phyloP scores from a whole-genome alignment of 2,329 filamentous ascomycete genomes.

The Venturia aucupariae region DNA sequence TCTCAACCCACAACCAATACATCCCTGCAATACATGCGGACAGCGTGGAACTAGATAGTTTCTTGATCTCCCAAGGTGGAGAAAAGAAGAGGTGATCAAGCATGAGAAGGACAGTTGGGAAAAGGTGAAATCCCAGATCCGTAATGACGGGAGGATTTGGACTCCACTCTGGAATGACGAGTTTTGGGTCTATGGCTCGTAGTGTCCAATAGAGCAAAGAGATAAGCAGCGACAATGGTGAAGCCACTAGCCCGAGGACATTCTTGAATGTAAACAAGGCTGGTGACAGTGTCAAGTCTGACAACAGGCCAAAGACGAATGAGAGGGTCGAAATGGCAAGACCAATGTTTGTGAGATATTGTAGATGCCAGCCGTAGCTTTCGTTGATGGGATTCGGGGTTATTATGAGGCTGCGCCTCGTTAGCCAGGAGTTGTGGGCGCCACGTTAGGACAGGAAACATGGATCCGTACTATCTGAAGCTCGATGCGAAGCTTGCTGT shows the following conservation, averaged over 20 bases:
- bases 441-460: conserved; percentile 31
- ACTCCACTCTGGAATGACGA: conserved; percentile 41
- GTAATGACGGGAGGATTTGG: conserved; percentile 36
- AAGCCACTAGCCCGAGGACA: conserved; percentile 51
- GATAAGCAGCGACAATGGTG: conserved; percentile 63
- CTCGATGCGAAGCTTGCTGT: conserved; percentile 13
- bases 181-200: conserved; percentile 42
- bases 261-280: conserved; percentile 61
- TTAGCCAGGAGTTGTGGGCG: conserved; percentile 22
- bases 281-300: conserved; percentile 52
- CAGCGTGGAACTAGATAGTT: conserved; percentile 49
- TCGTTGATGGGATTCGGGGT: conserved; percentile 34
- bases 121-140: conserved; percentile 57
- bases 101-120: conserved; percentile 55
- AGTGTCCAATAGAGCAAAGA: conserved; percentile 66
- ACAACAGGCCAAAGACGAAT: conserved; percentile 52
- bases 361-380: conserved; percentile 59
- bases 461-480: conserved; percentile 30
- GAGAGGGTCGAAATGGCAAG: conserved; percentile 51
- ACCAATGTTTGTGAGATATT: conserved; percentile 68
- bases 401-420: conserved; percentile 21
- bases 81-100: conserved; percentile 60
- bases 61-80: conserved; percentile 61
- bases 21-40: conserved; percentile 51
- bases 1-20: conserved; percentile 73